A percentile compares a stretch with the other conserved stretches of the same genome.
These are phyloP conservation scores for Rhodotorula sp. DNA, from an alignment of 1,284 basidiomycete species.

Conservation along the genomic window DNA sequence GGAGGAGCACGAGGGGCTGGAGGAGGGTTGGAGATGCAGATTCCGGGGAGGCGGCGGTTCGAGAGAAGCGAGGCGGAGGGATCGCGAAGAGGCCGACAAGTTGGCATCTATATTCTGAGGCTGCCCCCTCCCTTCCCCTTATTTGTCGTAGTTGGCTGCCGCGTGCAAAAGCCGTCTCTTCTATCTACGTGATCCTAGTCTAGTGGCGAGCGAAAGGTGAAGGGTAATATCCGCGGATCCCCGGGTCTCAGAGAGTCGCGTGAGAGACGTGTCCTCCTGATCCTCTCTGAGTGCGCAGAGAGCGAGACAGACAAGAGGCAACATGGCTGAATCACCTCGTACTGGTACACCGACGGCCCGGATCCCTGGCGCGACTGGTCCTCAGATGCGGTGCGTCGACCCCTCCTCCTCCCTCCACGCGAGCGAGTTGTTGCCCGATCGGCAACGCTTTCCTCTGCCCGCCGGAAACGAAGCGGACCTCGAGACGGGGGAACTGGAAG, in stretches of 20 bases:
- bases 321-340: constrained; percentile 22
- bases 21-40: background rate
- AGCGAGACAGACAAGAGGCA: background rate
- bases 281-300: too few relatives aligned
- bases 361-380: constrained; percentile 32
- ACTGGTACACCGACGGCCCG: constrained; percentile 13
- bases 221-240: background rate
- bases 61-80: background rate
- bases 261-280: too few relatives aligned
- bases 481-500: background rate
- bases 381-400: constrained; percentile 30
- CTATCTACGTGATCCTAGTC: too few relatives aligned
- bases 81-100: background rate
- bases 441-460: background rate
- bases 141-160: background rate
- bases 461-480: too few relatives aligned
- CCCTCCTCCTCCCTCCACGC: background rate
- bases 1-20: background rate
- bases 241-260: too few relatives aligned
- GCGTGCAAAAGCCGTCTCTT: background rate
- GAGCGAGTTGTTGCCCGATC: background rate
- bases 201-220: background rate
- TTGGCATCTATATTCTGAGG: background rate
- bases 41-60: background rate
- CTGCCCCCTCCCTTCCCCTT: background rate